A percentile compares a stretch with the other conserved stretches of the same genome.
These are phyloP conservation scores for Ceratobasidium sp. DNA, from an alignment of 1,284 basidiomycete genomes.

Conservation along the genomic window DNA sequence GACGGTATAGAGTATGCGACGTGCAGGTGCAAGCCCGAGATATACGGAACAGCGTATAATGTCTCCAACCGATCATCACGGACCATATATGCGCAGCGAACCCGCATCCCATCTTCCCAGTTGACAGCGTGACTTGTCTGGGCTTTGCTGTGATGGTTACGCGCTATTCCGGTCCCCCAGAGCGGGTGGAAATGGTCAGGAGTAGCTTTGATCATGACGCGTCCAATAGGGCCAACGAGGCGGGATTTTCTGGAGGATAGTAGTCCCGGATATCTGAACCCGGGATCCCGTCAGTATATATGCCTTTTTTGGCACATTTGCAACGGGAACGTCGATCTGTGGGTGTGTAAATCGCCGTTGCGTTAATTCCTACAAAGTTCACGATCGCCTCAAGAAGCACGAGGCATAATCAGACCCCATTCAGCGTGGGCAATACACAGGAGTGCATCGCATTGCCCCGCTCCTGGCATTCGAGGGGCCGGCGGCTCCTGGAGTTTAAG, in stretches of 20 bases:
- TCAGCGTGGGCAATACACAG: conserved; percentile 21
- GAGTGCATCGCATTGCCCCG: conserved; percentile 26
- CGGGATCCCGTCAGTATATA: neutral
- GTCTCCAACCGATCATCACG: neutral
- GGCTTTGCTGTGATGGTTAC: neutral
- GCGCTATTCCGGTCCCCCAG: neutral
- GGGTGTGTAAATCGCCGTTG: conserved; percentile 12
- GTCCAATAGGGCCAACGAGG: neutral
- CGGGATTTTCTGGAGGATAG: neutral
- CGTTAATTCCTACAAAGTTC: neutral
- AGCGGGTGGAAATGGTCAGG: neutral
- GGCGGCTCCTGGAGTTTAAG: neutral
- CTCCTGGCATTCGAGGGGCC: neutral
- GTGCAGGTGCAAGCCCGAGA: neutral
- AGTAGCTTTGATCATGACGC: neutral
- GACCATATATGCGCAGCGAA: neutral
- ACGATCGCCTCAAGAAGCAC: conserved; percentile 25
- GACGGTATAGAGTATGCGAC: neutral
- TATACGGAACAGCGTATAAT: neutral
- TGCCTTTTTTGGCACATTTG: conserved; percentile 10
- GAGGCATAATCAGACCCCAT: conserved; percentile 12
- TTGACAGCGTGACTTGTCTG: neutral
- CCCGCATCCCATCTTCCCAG: neutral
- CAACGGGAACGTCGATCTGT: conserved; percentile 1
- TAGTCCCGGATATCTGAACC: neutral